Percentiles rank a stretch among this genome's conserved stretches.
These are phyloP conservation scores for Zopfochytrium polystomum DNA, from an alignment of 371 early-diverging fungal genomes.

Conservation along the genomic window DNA sequence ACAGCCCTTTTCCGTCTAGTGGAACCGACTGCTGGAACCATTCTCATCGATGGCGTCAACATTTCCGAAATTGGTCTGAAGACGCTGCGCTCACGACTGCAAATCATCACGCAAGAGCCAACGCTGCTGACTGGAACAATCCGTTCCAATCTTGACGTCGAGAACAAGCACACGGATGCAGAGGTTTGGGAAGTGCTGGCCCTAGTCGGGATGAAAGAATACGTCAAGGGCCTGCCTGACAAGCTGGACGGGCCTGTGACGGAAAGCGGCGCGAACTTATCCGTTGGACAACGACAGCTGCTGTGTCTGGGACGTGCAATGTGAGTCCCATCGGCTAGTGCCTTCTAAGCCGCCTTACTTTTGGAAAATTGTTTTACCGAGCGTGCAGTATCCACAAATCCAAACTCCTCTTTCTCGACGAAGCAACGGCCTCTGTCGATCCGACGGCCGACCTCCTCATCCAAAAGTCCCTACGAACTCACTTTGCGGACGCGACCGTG, in stretches of 20 bases:
- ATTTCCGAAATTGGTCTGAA: constrained; percentile 62
- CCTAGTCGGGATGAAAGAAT: constrained; percentile 32
- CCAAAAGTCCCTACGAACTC: no score
- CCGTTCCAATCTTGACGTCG: constrained; percentile 72
- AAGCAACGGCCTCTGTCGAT: no score
- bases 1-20: constrained; percentile 79
- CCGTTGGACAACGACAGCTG: no score
- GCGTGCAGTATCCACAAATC: no score
- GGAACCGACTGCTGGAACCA: constrained; percentile 67
- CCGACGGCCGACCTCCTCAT: no score
- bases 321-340: no score
- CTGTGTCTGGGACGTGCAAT: constrained; percentile 49
- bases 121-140: constrained; percentile 72
- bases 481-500: no score
- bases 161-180: no score
- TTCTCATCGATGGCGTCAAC: constrained; percentile 56
- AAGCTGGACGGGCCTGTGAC: constrained; percentile 30
- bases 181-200: constrained; percentile 48
- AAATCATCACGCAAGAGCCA: no score
- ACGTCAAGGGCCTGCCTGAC: constrained; percentile 18
- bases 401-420: no score
- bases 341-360: no score
- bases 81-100: constrained; percentile 64
- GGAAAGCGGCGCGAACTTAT: constrained; percentile 25
- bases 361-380: no score